Conservation (phyloP, 768 basidiomycete genomes). For the Pleurotus tuoliensis region DNA sequence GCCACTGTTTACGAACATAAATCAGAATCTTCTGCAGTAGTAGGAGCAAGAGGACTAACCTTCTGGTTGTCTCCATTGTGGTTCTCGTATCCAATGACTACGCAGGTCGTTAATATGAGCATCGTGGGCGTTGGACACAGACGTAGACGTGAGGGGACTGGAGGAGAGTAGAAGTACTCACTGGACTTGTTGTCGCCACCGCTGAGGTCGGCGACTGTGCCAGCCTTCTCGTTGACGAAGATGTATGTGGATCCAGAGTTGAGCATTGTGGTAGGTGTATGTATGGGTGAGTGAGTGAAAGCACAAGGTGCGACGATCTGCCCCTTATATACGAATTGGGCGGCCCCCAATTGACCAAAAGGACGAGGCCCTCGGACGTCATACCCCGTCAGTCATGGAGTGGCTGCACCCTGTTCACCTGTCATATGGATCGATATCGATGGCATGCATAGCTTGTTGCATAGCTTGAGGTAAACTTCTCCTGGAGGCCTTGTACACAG, state of each 20-base stretch:
- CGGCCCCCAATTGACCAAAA: no score
- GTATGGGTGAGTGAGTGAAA: neutral
- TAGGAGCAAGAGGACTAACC: constrained; percentile 18
- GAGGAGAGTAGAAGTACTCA: constrained; percentile 13
- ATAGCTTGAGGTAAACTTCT: no score
- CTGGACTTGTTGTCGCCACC: constrained; percentile 32
- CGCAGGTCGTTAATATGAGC: neutral
- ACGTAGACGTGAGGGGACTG: neutral
- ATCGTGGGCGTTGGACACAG: neutral
- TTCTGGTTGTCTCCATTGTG: constrained; percentile 39
- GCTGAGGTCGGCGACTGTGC: constrained; percentile 41
- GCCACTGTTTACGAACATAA: constrained; percentile 26
- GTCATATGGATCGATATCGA: no score
- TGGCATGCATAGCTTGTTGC: no score
- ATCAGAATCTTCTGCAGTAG: neutral
- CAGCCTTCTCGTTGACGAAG: constrained; percentile 36
- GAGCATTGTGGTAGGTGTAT: neutral
- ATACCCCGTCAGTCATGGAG: no score
- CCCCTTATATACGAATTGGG: neutral
- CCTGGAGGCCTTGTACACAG: no score
- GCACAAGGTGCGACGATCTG: neutral
- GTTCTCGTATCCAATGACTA: constrained; percentile 37
- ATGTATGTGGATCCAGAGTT: constrained; percentile 20
- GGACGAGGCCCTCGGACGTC: no score
- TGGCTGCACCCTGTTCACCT: no score